Base-by-base conservation (phyloP, 306 rosid genomes). In the Ochetophila trinervis region DNA sequence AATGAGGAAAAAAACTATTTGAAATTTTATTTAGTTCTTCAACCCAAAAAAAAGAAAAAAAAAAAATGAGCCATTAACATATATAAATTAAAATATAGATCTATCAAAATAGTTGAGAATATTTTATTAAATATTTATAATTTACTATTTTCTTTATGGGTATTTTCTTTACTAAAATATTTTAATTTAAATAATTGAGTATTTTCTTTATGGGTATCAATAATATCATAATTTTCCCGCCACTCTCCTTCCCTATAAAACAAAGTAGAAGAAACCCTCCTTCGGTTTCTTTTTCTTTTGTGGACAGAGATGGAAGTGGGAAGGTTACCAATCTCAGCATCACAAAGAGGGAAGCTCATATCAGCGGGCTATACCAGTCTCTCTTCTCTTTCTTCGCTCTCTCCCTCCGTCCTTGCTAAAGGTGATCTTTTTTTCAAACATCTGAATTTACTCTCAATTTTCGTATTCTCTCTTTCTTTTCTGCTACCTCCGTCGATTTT, bases 311-410 rank as follows among this genome's bases (percentile, higher is more conserved):
- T 87, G 96, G 98, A 91, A 70, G 85, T 91, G n/a, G 96, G 88
- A 35, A 82, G 87, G 76, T 74, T 91, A 35, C 92, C 95, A 73
- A 82, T 89, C 54, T 80, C 90, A 40, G 82, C 95, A 21, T 83
- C 96, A 10, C 89, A 78, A 73, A 83, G 96, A 71, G 89, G 91
- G 42, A 91, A 91, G 54, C 87, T 91, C 65, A 74, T 91, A 44
- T 83, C 95, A 17, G 84, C 92, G 2, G 96, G 95, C 66, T 89
- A 87, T 35, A 85, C 88, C 18, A 65, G 85, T 6, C 86, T 87
- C 11, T 47, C 75, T 64, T 65, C 95, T 48, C 80, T 91, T 62
- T 60, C 90, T 30, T 74, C 77, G 23, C 53, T 81, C 59, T 80
- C 92, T 40, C 70, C 87, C 42, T 48, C 85, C 59, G 60, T 70